phyloP scores from a whole-genome alignment of 2,329 filamentous ascomycete species.

The Thielaviopsis musarum region DNA sequence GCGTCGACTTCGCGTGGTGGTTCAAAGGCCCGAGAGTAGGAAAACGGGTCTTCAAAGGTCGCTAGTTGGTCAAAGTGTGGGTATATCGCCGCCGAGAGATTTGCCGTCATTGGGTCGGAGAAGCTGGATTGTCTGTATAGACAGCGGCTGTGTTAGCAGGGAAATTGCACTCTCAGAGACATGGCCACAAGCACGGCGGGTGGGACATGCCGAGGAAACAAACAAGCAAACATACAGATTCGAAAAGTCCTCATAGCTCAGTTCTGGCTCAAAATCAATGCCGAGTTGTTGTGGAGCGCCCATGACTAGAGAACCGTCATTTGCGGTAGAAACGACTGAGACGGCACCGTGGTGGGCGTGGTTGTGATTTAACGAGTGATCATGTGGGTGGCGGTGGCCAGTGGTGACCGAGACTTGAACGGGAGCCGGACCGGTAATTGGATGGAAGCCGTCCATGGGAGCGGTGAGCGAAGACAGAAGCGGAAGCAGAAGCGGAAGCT shows the following conservation, averaged over 20 bases:
- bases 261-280: constrained; percentile 3
- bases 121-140: too few species aligned
- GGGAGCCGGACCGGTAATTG: background rate
- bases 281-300: background rate
- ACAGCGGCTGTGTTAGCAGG: too few species aligned
- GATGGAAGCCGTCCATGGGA: constrained; percentile 8
- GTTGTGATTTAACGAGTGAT: background rate
- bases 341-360: background rate
- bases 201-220: too few species aligned
- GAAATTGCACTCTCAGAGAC: too few species aligned
- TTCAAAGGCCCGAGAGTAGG: constrained; percentile 36
- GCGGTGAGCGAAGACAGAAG: background rate
- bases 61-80: constrained; percentile 5
- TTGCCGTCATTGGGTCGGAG: background rate
- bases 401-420: background rate
- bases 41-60: constrained; percentile 48
- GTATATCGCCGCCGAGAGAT: background rate
- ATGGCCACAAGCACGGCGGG: too few species aligned
- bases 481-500: too few species aligned
- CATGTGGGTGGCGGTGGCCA: background rate
- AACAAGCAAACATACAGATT: background rate
- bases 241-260: constrained; percentile 4
- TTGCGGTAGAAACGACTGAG: background rate
- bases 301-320: background rate
- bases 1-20: constrained; percentile 15